Conservation (phyloP, 352 stramenopile genomes). For the Pythium monospermum region DNA sequence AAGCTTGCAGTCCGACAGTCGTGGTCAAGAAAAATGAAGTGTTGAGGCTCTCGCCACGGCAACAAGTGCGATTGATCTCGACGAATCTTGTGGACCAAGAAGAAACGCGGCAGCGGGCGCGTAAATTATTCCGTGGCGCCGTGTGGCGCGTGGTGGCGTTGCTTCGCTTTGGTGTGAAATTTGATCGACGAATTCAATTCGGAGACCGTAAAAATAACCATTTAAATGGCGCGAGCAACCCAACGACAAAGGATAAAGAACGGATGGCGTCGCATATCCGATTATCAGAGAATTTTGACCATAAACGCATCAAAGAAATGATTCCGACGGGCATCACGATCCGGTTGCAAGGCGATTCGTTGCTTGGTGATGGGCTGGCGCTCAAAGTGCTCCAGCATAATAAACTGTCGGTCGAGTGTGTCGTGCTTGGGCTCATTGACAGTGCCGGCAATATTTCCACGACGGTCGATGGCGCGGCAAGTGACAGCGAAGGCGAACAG, state of each 20-base stretch:
- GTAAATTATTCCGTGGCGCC: constrained; percentile 77
- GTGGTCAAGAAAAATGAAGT: constrained; percentile 75
- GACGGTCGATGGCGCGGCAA: constrained; percentile 26
- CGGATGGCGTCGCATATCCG: constrained; percentile 70
- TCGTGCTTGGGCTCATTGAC: constrained; percentile 56
- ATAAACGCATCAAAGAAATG: constrained; percentile 89
- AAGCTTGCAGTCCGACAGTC: constrained; percentile 70
- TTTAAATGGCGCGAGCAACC: constrained; percentile 15
- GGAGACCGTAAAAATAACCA: constrained; percentile 40
- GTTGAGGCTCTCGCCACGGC: constrained; percentile 61
- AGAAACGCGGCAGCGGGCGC: constrained; percentile 69
- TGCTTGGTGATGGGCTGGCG: constrained; percentile 66
- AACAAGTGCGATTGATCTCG: constrained; percentile 80
- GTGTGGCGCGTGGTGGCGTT: constrained; percentile 87
- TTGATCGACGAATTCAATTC: constrained; percentile 80
- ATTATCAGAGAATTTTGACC: constrained; percentile 85
- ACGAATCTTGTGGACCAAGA: constrained; percentile 87
- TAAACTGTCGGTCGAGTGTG: constrained; percentile 80
- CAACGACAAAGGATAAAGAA: constrained; percentile 31
- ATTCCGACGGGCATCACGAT: constrained; percentile 84
- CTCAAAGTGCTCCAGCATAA: constrained; percentile 81
- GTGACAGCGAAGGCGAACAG: constrained; percentile 17
- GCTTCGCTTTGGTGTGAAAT: constrained; percentile 84
- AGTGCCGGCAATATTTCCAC: constrained; percentile 17
- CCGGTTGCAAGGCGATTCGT: constrained; percentile 66